phyloP scores from a whole-genome alignment of 1,284 basidiomycete genomes.

The Boletus sp. region DNA sequence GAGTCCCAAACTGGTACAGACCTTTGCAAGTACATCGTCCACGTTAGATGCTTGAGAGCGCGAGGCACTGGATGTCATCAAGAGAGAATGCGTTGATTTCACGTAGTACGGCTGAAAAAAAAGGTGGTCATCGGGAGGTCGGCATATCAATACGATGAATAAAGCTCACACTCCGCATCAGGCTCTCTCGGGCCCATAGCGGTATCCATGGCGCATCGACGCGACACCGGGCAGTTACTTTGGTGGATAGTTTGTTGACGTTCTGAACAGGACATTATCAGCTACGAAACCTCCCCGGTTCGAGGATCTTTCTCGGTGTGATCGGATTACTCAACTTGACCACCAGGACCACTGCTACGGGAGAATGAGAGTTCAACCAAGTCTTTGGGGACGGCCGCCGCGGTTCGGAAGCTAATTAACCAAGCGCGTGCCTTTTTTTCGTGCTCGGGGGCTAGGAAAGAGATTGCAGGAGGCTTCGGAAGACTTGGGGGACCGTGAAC shows the following conservation, averaged over 20 bases:
- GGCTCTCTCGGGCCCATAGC: constrained; percentile 53
- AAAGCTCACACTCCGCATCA: constrained; percentile 49
- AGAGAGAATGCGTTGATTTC: constrained; percentile 59
- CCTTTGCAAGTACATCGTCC: constrained; percentile 68
- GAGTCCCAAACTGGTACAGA: constrained; percentile 28
- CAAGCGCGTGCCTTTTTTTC: constrained; percentile 47
- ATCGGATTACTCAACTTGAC: constrained; percentile 51
- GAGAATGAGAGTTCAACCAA: constrained; percentile 63
- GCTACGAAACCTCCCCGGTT: background rate
- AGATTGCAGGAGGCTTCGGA: constrained; percentile 20
- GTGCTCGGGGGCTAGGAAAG: constrained; percentile 13
- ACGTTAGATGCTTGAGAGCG: constrained; percentile 77
- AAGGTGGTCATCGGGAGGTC: background rate
- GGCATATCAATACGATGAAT: background rate
- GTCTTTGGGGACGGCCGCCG: constrained; percentile 42
- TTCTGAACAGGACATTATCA: constrained; percentile 48
- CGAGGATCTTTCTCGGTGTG: background rate
- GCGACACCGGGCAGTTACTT: constrained; percentile 60
- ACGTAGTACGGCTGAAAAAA: constrained; percentile 58
- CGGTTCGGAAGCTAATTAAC: constrained; percentile 46
- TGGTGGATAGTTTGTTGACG: constrained; percentile 81
- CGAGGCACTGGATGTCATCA: constrained; percentile 63
- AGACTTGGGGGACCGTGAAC: constrained; percentile 17
- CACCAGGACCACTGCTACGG: constrained; percentile 76
- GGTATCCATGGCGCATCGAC: constrained; percentile 66